These are phyloP conservation scores for Pleurostoma richardsiae DNA, from an alignment of 2,329 filamentous ascomycete genomes.

Conservation along the genomic window DNA sequence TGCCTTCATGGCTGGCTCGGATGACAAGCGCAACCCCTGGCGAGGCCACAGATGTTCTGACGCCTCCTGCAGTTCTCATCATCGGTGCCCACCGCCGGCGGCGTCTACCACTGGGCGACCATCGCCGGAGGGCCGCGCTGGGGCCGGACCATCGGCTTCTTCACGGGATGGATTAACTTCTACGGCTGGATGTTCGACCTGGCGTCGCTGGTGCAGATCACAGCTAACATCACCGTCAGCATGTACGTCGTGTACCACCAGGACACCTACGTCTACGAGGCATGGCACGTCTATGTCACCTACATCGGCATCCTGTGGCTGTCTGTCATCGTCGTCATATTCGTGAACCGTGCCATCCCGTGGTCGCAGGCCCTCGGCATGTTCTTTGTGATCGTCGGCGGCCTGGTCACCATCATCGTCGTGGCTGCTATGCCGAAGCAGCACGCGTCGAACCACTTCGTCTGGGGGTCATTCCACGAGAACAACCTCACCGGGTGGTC, in stretches of 20 bases:
- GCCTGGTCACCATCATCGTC: constrained; percentile 48
- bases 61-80: constrained; percentile 47
- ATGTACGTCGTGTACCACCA: constrained; percentile 57
- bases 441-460: constrained; percentile 45
- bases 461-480: constrained; percentile 44
- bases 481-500: constrained; percentile 47
- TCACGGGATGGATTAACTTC: constrained; percentile 46
- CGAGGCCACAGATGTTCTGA: background rate
- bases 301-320: constrained; percentile 53
- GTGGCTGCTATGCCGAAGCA: constrained; percentile 44
- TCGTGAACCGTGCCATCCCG: constrained; percentile 51
- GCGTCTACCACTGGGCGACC: constrained; percentile 58
- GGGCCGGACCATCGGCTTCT: constrained; percentile 46
- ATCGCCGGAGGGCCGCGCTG: constrained; percentile 50
- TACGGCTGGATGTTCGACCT: constrained; percentile 59
- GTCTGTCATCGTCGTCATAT: constrained; percentile 45
- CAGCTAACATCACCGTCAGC: constrained; percentile 53
- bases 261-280: constrained; percentile 37
- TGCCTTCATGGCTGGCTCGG: background rate
- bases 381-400: constrained; percentile 48
- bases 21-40: background rate
- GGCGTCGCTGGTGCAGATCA: constrained; percentile 52
- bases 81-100: constrained; percentile 53
- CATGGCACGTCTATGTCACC: constrained; percentile 56
- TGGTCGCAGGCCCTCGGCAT: constrained; percentile 47